Base-by-base conservation (phyloP, 1,139 yeast species). In the Debaryomyces psychrophilus region DNA sequence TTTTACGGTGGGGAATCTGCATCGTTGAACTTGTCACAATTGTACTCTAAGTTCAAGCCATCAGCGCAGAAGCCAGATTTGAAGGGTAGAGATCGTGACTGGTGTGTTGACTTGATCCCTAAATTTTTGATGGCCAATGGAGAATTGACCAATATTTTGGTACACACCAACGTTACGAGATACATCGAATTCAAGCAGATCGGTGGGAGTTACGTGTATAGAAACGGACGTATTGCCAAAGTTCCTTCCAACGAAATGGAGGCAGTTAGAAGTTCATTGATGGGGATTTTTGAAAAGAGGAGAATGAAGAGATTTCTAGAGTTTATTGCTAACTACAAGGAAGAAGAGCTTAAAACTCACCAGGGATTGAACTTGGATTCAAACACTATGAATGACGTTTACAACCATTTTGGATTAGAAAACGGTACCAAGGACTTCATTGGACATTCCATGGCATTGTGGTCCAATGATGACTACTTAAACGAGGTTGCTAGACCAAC, bases 381-480 rank as follows among this genome's bases (percentile, higher is more conserved):
- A 53, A 87, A 87, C 67, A 89, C 97, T 46, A 93, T 93, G 95
- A 89, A 89, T 55, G 97, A 90, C 57, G 85, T 93, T 28, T 93
- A 87, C 68, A 80, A 81, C 62, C 86, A 93, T 66, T 95, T 86
- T 63, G 96, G 98, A 8, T 81, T 93, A 51, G 98, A 95, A 60
- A 81, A 82, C 49, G 97, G 97, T 39, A 92, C 99, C 27, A 87
- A 90, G 62, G 98, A 95, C 67, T 93, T 93, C 61, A 88, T 95
- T 57, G 99, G 99, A 37, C 99, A 93, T 67, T 95, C 99, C 14
- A 95, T 93, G 99, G 99, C 98, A 6, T 79, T 93, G 51, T 92
- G 96, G 87, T 81, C 95, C 26, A 92, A 90, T 57, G 99, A 93
- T 62, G 93, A 89, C 50, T 93, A 93, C 66, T 72, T 93, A 61